phyloP scores from a whole-genome alignment of 2,329 filamentous ascomycete species.

The Ceratocystis destructans region DNA sequence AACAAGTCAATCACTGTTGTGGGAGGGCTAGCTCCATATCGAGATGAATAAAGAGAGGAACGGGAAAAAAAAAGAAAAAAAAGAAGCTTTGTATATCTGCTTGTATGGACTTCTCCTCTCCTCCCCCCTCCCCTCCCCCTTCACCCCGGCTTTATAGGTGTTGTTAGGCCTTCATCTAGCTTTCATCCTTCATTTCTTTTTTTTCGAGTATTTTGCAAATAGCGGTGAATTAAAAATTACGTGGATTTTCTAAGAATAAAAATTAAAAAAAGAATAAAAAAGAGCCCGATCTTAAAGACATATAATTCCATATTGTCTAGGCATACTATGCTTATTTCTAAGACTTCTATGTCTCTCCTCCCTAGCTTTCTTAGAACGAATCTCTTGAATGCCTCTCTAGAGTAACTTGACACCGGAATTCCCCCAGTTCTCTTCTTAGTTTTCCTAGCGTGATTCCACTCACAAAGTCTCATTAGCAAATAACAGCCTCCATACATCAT shows the following conservation, averaged over 20 bases:
- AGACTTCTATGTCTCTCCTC: not conserved
- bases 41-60: no score
- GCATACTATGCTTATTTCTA: not conserved
- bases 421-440: not conserved
- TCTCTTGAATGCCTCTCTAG: not conserved
- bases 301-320: not conserved
- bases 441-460: no score
- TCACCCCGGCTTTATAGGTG: not conserved
- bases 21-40: no score
- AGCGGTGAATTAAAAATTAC: not conserved
- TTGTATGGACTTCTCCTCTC: no score
- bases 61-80: no score
- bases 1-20: no score
- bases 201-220: not conserved
- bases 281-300: not conserved
- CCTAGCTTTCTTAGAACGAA: not conserved
- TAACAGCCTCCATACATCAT: not conserved
- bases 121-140: not conserved
- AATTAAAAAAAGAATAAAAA: not conserved
- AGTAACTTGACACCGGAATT: not conserved
- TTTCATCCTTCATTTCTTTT: not conserved
- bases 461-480: no score
- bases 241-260: not conserved
- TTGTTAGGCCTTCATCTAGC: not conserved
- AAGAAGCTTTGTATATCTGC: no score